Conservation (phyloP, 306 rosid genomes). For the Coriaria nepalensis region DNA sequence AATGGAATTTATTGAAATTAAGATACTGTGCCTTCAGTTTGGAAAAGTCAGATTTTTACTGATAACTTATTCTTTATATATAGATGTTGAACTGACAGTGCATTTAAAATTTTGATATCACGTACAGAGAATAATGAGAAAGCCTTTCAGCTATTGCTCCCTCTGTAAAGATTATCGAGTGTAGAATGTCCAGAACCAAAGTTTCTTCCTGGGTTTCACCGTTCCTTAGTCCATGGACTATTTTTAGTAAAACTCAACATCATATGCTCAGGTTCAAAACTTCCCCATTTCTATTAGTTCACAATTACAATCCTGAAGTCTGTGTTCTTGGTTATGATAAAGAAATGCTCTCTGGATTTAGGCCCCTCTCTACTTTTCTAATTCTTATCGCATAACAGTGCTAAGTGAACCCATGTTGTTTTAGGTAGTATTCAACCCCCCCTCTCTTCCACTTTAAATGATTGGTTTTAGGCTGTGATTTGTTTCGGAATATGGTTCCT, state of each 20-base stretch:
- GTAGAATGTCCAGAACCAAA: constrained; percentile 42
- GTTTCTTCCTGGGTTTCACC: constrained; percentile 26
- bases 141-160: constrained; percentile 25
- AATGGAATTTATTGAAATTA: no score
- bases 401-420: constrained; percentile 17
- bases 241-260: constrained; percentile 36
- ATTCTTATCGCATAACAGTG: no score
- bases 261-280: constrained; percentile 27
- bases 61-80: constrained; percentile 11
- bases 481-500: constrained; percentile 51
- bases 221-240: constrained; percentile 32
- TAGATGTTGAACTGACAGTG: constrained; percentile 35
- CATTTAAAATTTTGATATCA: constrained; percentile 39
- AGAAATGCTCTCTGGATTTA: no score
- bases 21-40: no score
- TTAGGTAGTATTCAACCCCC: constrained; percentile 22
- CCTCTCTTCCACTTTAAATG: constrained; percentile 20
- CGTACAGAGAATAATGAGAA: constrained; percentile 41
- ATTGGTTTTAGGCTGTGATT: constrained; percentile 21
- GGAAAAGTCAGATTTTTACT: no score
- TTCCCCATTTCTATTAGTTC: constrained; percentile 36
- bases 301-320: constrained; percentile 30
- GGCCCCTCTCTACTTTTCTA: no score
- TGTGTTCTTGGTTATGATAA: constrained; percentile 18
- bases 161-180: constrained; percentile 24